Evolutionary conservation across 1,139 yeast genomes (phyloP), one percentile per base, ranked within the genome.

Genomic region (Saccharomyces hybrid): DNA sequence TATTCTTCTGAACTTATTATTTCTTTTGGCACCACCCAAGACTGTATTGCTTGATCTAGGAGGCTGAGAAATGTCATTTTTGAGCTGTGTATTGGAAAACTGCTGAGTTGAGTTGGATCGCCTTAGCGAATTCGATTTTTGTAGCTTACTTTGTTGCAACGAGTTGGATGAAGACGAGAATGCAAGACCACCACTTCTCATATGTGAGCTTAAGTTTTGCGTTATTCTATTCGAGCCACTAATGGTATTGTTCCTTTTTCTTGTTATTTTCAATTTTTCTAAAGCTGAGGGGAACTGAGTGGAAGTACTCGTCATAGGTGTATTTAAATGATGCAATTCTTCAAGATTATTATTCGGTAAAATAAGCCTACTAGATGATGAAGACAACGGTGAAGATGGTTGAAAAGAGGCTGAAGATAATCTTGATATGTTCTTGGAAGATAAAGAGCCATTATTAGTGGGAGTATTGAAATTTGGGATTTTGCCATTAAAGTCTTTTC

Each of bases 231-330:
- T 49, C 13, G 54, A 42, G n/a, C 57, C 49, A 5, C 48, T 28
- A 5, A 55, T 55, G 0, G 64, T 62, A 51, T 55, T 58, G 42
- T 60, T 58, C 46, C 65, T 54, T 49, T 58, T 38, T 8, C 44
- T 63, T 6, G 55, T 55, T 7, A 63, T 56, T 48, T 58, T 55
- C 23, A 63, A 48, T 47, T 58, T 62, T 23, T 62, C 61, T 26
- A 63, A 55, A 3, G 65, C 60, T 6, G 52, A 51, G n/a, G 67
- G 67, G 23, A 63, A 58, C 27, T 57, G 55, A 9, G 52, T 38
- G 1, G 53, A 44, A 5, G 54, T 34, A 25, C 31, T 47, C 5
- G 46, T 16, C 5, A 48, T 13, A 16, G 51, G 42, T 3, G 19
- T 26, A 8, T 34, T 44, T 3, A 28, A 27, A 34, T 28, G 26